A percentile compares a stretch with the other conserved stretches of the same genome.
phyloP scores from a whole-genome alignment of 345 rosid species.

The Firmiana major region DNA sequence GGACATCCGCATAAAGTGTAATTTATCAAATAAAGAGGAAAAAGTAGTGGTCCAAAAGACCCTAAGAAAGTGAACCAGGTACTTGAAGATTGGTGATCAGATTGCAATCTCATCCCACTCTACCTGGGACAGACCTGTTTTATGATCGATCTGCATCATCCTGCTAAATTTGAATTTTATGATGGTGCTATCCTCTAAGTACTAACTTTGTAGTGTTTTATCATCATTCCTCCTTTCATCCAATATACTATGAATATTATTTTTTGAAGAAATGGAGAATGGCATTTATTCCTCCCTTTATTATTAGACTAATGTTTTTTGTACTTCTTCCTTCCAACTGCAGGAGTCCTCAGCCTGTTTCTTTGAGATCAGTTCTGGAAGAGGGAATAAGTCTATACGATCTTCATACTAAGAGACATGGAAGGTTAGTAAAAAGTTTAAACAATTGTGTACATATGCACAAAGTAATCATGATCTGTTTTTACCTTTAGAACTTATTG shows the following conservation, averaged over 20 bases:
- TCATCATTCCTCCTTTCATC: background rate
- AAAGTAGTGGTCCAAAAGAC: background rate
- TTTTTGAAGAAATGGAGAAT: background rate
- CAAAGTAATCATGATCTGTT: background rate
- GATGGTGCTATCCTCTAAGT: background rate
- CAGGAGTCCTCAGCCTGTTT: conserved; percentile 76
- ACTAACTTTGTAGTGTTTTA: background rate
- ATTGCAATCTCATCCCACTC: background rate
- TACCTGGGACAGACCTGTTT: background rate
- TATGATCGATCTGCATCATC: background rate
- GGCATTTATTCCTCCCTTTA: background rate
- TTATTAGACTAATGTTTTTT: background rate
- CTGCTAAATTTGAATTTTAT: background rate
- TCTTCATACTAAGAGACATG: conserved; percentile 68
- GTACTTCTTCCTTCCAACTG: conserved; percentile 20
- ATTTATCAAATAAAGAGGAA: no score
- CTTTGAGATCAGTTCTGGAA: conserved; percentile 60
- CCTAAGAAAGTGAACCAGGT: background rate
- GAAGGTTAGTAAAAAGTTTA: conserved; percentile 51
- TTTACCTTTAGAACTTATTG: background rate
- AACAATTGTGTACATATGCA: background rate
- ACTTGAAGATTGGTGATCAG: background rate
- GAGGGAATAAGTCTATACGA: conserved; percentile 80
- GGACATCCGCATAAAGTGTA: background rate
- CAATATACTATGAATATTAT: background rate